Evolutionary conservation across 106 monocot genomes (phyloP).

Genomic region (Hemerocallis citrina): DNA sequence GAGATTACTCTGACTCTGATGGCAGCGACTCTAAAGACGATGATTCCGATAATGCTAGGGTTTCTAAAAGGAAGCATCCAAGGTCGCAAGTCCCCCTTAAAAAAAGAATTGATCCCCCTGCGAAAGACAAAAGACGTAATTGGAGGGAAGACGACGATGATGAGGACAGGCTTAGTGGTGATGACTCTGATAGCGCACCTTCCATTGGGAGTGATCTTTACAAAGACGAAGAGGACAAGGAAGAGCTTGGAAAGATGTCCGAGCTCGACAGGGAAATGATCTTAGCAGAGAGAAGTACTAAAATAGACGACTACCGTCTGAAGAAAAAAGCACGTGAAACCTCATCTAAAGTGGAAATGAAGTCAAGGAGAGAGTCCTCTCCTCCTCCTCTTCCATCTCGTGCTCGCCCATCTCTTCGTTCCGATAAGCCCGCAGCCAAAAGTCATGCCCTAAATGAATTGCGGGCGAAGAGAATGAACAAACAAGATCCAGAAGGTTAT

Average conservation of each 20-base stretch:
- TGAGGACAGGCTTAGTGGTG: slow-evolving; percentile 31
- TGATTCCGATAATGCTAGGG: slow-evolving; percentile 39
- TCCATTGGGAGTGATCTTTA: slow-evolving; percentile 86
- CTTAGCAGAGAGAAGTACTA: slow-evolving; percentile 55
- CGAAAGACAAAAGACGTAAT: slow-evolving; percentile 20
- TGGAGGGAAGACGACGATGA: slow-evolving; percentile 25
- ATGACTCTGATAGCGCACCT: slow-evolving; percentile 66
- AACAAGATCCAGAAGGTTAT: slow-evolving; percentile 65
- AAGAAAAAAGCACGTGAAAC: slow-evolving; percentile 66
- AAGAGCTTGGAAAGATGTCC: slow-evolving; percentile 55
- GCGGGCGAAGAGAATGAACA: slow-evolving; percentile 59
- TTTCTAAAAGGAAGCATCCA: slow-evolving; percentile 26
- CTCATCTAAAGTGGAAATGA: slow-evolving; percentile 38
- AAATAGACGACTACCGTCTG: slow-evolving; percentile 52
- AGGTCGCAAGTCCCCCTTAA: slow-evolving; percentile 48
- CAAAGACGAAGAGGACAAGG: slow-evolving; percentile 79
- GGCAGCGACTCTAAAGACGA: slow-evolving; percentile 47
- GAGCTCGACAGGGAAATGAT: slow-evolving; percentile 90
- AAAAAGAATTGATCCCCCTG: slow-evolving; percentile 46
- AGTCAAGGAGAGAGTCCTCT: slow-evolving; percentile 35
- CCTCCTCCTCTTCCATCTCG: slow-evolving; percentile 23
- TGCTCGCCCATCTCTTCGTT: slow-evolving; percentile 43
- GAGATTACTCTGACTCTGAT: slow-evolving; percentile 39
- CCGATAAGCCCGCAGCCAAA: slow-evolving; percentile 44
- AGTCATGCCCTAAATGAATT: slow-evolving; percentile 68